Conservation (phyloP, 495 filamentous ascomycete genomes). For the Penicillium argentinense region DNA sequence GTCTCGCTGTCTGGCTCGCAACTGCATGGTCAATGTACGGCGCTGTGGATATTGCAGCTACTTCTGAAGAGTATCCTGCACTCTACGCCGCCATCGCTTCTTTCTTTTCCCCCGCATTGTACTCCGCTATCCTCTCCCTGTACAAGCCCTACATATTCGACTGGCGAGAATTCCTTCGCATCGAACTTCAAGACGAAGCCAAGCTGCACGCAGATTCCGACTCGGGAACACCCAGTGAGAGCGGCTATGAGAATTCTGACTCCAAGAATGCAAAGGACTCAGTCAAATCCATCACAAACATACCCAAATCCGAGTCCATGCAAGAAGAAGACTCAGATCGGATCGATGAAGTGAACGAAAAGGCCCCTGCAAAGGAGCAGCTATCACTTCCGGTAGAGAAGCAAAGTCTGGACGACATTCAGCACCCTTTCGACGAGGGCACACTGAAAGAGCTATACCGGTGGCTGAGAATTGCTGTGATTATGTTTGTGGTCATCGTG, state of each 20-base stretch:
- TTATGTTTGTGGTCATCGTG: constrained; percentile 38
- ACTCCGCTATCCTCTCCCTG: constrained; percentile 42
- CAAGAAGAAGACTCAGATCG: constrained; percentile 15
- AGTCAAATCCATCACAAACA: background rate
- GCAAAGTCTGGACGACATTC: constrained; percentile 26
- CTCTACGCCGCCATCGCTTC: constrained; percentile 37
- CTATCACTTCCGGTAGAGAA: background rate
- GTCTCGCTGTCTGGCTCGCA: constrained; percentile 37
- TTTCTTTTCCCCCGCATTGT: constrained; percentile 36
- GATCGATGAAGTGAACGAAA: background rate
- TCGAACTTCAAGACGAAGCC: constrained; percentile 31
- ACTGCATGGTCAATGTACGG: constrained; percentile 35
- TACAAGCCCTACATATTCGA: constrained; percentile 48
- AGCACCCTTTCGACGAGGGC: constrained; percentile 34
- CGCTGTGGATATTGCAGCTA: constrained; percentile 32
- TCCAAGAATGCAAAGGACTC: background rate
- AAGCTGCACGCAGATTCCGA: constrained; percentile 17
- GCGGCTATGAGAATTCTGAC: constrained; percentile 4
- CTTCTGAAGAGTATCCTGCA: constrained; percentile 28
- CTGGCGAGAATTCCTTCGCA: constrained; percentile 50
- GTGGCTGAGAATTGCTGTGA: constrained; percentile 41
- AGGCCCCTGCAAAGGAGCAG: background rate
- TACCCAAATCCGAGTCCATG: constrained; percentile 1
- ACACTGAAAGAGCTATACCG: constrained; percentile 32
- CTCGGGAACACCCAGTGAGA: constrained; percentile 13